Conservation (phyloP, 345 rosid genomes). For the Euphorbia peplus region DNA sequence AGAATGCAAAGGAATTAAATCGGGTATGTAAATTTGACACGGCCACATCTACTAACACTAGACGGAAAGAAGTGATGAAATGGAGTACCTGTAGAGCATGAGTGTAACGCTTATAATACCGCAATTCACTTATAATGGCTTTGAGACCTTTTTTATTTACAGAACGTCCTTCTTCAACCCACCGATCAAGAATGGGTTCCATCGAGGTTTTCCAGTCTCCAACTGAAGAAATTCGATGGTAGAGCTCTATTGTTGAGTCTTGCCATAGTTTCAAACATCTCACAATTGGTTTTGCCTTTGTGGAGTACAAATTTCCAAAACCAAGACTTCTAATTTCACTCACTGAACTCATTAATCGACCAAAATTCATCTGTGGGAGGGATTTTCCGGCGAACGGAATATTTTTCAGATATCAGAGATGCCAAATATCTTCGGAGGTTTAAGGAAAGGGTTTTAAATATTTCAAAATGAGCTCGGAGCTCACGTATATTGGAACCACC, state of each 20-base stretch:
- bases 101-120: conserved; percentile 21
- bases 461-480: no score
- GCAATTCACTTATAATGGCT: conserved; percentile 19
- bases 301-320: neutral
- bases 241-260: conserved; percentile 10
- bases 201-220: conserved; percentile 29
- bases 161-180: conserved; percentile 36
- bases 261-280: neutral
- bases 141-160: conserved; percentile 20
- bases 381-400: no score
- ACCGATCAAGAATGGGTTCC: conserved; percentile 37
- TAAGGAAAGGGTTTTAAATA: neutral
- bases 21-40: no score
- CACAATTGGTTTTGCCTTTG: neutral
- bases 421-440: no score
- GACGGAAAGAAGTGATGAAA: no score
- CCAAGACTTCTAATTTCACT: no score
- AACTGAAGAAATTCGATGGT: conserved; percentile 31
- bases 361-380: no score
- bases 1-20: no score
- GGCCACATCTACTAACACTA: no score
- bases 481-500: no score
- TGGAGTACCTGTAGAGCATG: conserved; percentile 45
- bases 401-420: no score
- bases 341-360: no score